Conservation (phyloP, 345 rosid species). For the Dimocarpus longan region DNA sequence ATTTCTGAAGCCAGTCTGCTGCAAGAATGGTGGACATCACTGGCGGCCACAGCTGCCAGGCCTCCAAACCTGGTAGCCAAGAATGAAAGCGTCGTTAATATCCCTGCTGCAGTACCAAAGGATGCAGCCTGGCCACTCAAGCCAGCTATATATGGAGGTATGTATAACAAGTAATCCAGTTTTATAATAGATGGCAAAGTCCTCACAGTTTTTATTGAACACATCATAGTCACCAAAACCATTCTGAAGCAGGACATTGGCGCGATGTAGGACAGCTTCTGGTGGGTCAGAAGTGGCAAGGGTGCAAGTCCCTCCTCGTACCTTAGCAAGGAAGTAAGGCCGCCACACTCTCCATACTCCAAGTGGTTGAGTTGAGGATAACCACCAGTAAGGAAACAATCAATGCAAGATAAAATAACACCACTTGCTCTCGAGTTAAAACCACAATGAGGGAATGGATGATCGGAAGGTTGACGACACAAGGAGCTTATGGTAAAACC, state of each 20-base stretch:
- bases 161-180: slow-evolving; percentile 53
- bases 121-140: slow-evolving; percentile 74
- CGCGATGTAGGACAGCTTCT: slow-evolving; percentile 58
- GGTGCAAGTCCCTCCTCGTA: slow-evolving; percentile 83
- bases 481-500: slow-evolving; percentile 49
- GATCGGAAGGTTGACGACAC: slow-evolving; percentile 30
- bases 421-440: slow-evolving; percentile 40
- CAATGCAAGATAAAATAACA: slow-evolving; percentile 65
- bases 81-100: slow-evolving; percentile 41
- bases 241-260: slow-evolving; percentile 48
- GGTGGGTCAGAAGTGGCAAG: slow-evolving; percentile 61
- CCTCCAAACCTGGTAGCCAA: slow-evolving; percentile 54
- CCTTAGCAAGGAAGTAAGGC: slow-evolving; percentile 52
- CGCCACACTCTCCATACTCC: slow-evolving; percentile 51
- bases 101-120: slow-evolving; percentile 46
- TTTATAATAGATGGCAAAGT: slow-evolving; percentile 77
- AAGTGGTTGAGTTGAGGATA: slow-evolving; percentile 47
- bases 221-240: slow-evolving; percentile 71
- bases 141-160: slow-evolving; percentile 55
- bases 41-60: slow-evolving; percentile 47
- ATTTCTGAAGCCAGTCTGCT: slow-evolving; percentile 57
- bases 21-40: slow-evolving; percentile 38
- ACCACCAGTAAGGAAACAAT: slow-evolving; percentile 68
- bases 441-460: slow-evolving; percentile 59
- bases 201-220: slow-evolving; percentile 77